Evolutionary conservation across 2,329 filamentous ascomycete genomes (phyloP), one percentile per base, ranked within the genome.

Genomic region (Bretziella fagacearum): DNA sequence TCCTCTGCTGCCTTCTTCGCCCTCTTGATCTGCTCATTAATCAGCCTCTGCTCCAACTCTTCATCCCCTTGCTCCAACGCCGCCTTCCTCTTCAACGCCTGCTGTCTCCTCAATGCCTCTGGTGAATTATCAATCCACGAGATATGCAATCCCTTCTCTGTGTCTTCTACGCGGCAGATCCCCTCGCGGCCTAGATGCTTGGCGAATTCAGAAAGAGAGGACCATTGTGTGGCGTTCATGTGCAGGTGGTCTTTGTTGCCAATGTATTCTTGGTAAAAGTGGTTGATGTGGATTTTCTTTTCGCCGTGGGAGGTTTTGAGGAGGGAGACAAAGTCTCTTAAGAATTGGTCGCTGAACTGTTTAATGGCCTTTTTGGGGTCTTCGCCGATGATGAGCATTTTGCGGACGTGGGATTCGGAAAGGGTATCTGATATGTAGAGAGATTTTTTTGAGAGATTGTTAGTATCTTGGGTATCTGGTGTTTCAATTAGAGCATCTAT

Each of bases 251-350:
- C 73, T 61, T 87, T 86, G 55, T 89, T 81, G 13, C 77, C 71
- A 55, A 96, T 95, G 56, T 93, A 91, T 58, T 87, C 80, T 60
- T 96, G 85, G 63, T 98, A 98, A 61, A 96, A 96, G 52, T 84
- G 79, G 58, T 98, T 98, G 44, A 87, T 75, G 27, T 87, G 74
- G 1, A 96, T 78, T 56, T 77, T 74, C 62, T 98, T 98, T 63
- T 94, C 86, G 52, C 86, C 85, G 57, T 98, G 91, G 0, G 79
- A 75, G 0, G 87, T 94, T 49, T 77, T 73, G 5, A 98, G 68
- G 2, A 91, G 68, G 49, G 76, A 68, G 1, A 93, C 53, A 56
- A 94, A 94, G 58, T 93, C 84, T 50, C 73, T 72, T 52, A 81
- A 65, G 60, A 98, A 98, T 54, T 93, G 75, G 51, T 74, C 74